Conservation (phyloP, 2,329 filamentous ascomycete genomes). For the Xylariomycetidae sp. region DNA sequence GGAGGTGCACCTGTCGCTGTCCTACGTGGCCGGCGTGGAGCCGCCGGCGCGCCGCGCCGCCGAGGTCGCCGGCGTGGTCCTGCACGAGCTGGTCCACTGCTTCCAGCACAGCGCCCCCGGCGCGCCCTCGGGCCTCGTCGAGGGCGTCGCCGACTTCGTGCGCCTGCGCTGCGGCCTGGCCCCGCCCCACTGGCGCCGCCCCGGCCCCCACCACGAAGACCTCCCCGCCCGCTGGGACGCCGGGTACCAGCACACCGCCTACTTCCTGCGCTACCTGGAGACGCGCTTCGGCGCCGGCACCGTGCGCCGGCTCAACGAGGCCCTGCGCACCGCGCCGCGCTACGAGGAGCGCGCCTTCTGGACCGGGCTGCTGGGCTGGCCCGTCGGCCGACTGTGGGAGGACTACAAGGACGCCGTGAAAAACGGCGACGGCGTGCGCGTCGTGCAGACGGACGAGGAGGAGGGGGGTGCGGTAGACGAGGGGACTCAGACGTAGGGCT, state of each 20-base stretch:
- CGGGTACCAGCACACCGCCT: slow-evolving; percentile 87
- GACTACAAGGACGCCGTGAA: slow-evolving; percentile 52
- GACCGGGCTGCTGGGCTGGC: slow-evolving; percentile 59
- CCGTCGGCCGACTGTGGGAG: slow-evolving; percentile 65
- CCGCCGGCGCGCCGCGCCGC: slow-evolving; percentile 35
- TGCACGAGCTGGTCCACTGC: slow-evolving; percentile 93
- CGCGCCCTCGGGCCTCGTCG: slow-evolving; percentile 70
- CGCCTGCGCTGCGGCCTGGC: slow-evolving; percentile 65
- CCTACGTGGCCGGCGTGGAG: slow-evolving; percentile 58
- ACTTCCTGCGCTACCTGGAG: slow-evolving; percentile 85
- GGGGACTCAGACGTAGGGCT: too few species aligned
- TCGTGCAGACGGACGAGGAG: too few species aligned
- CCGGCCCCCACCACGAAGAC: slow-evolving; percentile 25
- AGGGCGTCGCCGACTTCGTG: slow-evolving; percentile 92
- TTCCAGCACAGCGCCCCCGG: slow-evolving; percentile 70
- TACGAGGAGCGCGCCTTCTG: slow-evolving; percentile 64
- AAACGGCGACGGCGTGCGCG: slow-evolving; percentile 10
- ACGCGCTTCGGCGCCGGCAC: slow-evolving; percentile 52
- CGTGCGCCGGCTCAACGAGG: slow-evolving; percentile 60
- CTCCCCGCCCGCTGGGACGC: slow-evolving; percentile 57
- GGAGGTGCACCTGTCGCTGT: slow-evolving; percentile 75
- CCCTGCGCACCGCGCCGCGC: slow-evolving; percentile 51
- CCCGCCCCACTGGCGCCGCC: slow-evolving; percentile 77
- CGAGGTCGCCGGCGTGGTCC: slow-evolving; percentile 78
- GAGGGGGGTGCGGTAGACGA: too few species aligned